Evolutionary conservation across 768 basidiomycete species (phyloP).

Genomic region (Flagelloscypha sp.): DNA sequence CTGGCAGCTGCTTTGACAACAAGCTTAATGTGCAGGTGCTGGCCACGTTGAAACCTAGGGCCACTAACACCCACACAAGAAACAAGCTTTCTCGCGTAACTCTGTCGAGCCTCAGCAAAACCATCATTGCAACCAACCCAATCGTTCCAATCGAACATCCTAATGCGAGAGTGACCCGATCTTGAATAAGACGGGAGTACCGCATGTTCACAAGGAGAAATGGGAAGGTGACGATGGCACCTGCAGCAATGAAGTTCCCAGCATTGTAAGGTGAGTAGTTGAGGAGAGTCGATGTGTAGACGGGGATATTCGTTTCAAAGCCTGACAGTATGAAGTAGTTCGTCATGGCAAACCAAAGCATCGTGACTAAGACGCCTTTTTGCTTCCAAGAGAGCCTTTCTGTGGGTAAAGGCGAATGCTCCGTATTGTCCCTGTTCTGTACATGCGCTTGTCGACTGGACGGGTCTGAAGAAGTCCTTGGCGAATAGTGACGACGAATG

Average conservation of each 20-base stretch:
- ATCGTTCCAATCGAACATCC: constrained; percentile 43
- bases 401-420: too few species aligned
- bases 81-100: constrained; percentile 35
- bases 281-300: constrained; percentile 39
- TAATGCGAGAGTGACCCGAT: constrained; percentile 47
- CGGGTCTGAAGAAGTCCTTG: too few species aligned
- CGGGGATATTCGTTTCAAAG: constrained; percentile 63
- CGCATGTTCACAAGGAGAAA: constrained; percentile 58
- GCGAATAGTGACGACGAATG: too few species aligned
- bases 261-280: constrained; percentile 54
- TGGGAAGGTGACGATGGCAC: constrained; percentile 53
- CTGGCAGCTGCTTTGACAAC: constrained; percentile 61
- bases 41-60: constrained; percentile 68
- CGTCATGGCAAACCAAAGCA: constrained; percentile 69
- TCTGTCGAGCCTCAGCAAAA: constrained; percentile 30
- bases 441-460: too few species aligned
- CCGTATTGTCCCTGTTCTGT: too few species aligned
- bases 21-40: constrained; percentile 61
- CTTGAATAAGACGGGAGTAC: constrained; percentile 49
- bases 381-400: constrained; percentile 26
- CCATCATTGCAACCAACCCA: constrained; percentile 45
- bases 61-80: constrained; percentile 44
- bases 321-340: constrained; percentile 62
- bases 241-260: constrained; percentile 65
- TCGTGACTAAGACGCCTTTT: constrained; percentile 49